Evolutionary conservation across 371 early-diverging fungal genomes (phyloP).

Genomic region (Haplosporangium sp.): DNA sequence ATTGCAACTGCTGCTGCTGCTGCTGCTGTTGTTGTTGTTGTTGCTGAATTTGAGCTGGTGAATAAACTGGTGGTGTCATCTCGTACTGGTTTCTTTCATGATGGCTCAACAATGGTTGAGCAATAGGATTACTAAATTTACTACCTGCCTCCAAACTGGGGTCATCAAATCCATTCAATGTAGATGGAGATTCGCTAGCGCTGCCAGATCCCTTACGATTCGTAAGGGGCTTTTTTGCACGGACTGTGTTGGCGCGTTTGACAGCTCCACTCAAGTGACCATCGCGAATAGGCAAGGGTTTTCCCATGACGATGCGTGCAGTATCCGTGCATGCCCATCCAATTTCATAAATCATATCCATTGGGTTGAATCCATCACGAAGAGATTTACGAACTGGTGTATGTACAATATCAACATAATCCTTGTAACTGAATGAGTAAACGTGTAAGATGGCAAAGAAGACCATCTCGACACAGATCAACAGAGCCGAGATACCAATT

Average conservation of each 20-base stretch:
- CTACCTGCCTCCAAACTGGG: conserved; percentile 25
- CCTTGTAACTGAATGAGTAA: conserved; percentile 63
- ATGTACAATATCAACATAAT: conserved; percentile 30
- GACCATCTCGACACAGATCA: conserved; percentile 77
- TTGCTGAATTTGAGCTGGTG: conserved; percentile 1
- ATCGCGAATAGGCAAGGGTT: conserved; percentile 30
- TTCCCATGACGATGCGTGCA: conserved; percentile 16
- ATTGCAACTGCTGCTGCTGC: conserved; percentile 11
- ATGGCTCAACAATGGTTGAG: conserved; percentile 12
- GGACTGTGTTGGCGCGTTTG: conserved; percentile 45
- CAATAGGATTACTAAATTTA: conserved; percentile 1
- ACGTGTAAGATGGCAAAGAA: conserved; percentile 70
- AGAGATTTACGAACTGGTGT: conserved; percentile 40
- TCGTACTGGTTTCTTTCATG: conserved; percentile 4
- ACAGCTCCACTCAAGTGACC: conserved; percentile 39
- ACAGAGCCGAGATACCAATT: conserved; percentile 66
- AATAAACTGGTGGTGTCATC: conserved; percentile 3
- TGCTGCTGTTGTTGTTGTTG: conserved; percentile 15
- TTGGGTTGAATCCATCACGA: conserved; percentile 50
- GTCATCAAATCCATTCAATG: conserved; percentile 6
- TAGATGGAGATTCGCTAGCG: neutral
- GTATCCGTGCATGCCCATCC: conserved; percentile 48
- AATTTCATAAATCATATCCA: conserved; percentile 36
- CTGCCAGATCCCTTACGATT: neutral
- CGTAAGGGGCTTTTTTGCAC: conserved; percentile 11